phyloP scores from a whole-genome alignment of 257 asterid genomes.

The Dorcoceras hygrometricum region DNA sequence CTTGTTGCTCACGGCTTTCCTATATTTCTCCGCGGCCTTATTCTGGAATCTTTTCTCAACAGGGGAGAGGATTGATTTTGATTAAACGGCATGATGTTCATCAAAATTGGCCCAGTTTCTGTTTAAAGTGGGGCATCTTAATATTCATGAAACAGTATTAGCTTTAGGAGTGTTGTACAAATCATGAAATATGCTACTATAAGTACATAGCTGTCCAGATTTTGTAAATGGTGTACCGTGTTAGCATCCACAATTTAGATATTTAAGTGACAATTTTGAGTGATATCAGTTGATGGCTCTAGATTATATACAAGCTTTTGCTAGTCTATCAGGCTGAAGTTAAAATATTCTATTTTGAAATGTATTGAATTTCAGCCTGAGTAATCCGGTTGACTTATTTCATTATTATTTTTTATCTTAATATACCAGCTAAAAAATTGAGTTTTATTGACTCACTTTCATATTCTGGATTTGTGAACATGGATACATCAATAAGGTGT shows the following conservation, averaged over 20 bases:
- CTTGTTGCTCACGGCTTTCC: constrained; percentile 69
- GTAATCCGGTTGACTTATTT: constrained; percentile 5
- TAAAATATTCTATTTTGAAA: background rate
- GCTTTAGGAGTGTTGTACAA: background rate
- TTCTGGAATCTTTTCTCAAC: constrained; percentile 73
- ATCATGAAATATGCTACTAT: background rate
- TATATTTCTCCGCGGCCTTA: constrained; percentile 68
- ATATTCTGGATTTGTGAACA: background rate
- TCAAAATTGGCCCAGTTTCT: constrained; percentile 5
- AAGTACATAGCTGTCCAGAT: constrained; percentile 15
- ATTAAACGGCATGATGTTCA: constrained; percentile 38
- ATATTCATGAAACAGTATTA: background rate
- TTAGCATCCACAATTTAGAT: constrained; percentile 10
- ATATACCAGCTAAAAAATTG: constrained; percentile 1
- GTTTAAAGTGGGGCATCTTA: background rate
- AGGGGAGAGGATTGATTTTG: constrained; percentile 81
- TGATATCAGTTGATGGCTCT: background rate
- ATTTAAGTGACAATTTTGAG: constrained; percentile 8
- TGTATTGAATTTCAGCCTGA: constrained; percentile 20
- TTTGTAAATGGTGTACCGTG: constrained; percentile 25
- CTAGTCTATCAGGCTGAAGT: background rate
- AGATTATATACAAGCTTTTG: background rate
- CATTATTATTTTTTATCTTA: background rate
- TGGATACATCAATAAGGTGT: constrained; percentile 8
- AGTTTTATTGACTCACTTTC: constrained; percentile 19